phyloP scores from a whole-genome alignment of 345 rosid genomes.

The Brassica cretica region DNA sequence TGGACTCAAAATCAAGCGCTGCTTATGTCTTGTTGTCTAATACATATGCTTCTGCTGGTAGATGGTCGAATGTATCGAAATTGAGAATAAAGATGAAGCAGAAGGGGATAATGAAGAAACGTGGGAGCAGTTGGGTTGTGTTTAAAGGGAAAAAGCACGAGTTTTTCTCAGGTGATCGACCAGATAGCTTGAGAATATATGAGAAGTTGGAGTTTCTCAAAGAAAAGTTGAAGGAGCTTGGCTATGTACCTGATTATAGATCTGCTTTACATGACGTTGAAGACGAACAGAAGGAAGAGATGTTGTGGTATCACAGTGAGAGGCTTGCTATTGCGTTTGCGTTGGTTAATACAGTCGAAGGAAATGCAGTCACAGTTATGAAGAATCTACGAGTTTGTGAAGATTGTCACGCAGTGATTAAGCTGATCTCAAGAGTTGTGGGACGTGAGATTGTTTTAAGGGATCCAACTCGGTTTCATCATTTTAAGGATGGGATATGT shows the following conservation, averaged over 20 bases:
- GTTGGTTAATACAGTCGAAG: slow-evolving; percentile 49
- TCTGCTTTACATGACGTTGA: slow-evolving; percentile 22
- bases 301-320: slow-evolving; percentile 60
- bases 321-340: slow-evolving; percentile 67
- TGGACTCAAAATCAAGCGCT: slow-evolving; percentile 61
- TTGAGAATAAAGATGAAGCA: slow-evolving; percentile 63
- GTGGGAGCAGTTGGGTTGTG: slow-evolving; percentile 65
- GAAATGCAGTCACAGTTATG: slow-evolving; percentile 58
- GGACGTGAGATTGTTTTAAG: slow-evolving; percentile 34
- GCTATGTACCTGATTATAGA: slow-evolving; percentile 56
- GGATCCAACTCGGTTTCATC: slow-evolving; percentile 1
- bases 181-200: slow-evolving; percentile 43
- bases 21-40: slow-evolving; percentile 64
- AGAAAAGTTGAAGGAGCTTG: slow-evolving; percentile 56
- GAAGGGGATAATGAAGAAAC: slow-evolving; percentile 52
- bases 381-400: slow-evolving; percentile 76
- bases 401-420: slow-evolving; percentile 61
- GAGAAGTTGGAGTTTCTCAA: slow-evolving; percentile 62
- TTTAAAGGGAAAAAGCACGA: slow-evolving; percentile 53
- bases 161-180: slow-evolving; percentile 62
- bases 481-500: slow-evolving; percentile 41
- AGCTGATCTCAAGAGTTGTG: slow-evolving; percentile 52
- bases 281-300: neutral
- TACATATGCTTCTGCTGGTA: slow-evolving; percentile 61
- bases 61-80: slow-evolving; percentile 61